A percentile compares a stretch with the other conserved stretches of the same genome.
These are phyloP conservation scores for Ogataea salicorniae DNA, from an alignment of 805 yeast genomes.

Conservation along the genomic window DNA sequence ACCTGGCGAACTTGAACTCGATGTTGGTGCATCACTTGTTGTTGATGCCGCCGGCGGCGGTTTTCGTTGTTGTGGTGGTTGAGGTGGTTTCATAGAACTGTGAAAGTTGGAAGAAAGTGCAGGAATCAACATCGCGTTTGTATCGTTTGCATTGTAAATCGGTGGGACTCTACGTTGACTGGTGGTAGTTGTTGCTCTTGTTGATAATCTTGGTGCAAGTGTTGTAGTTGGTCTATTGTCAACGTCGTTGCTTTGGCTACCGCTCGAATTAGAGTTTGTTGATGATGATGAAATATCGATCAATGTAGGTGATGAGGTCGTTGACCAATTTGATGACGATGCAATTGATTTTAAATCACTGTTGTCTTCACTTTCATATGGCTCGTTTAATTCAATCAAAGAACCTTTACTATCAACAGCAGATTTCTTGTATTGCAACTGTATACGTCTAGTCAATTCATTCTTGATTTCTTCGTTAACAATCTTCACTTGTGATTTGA, in stretches of 20 bases:
- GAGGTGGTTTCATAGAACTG: conserved; percentile 5
- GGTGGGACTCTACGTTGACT: conserved; percentile 20
- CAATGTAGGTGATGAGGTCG: conserved; percentile 20
- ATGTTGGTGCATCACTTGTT: neutral
- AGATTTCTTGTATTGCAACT: conserved; percentile 46
- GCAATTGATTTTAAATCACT: conserved; percentile 3
- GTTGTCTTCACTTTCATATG: conserved; percentile 10
- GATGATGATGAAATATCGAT: conserved; percentile 18
- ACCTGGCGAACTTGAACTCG: neutral
- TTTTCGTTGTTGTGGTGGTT: conserved; percentile 1
- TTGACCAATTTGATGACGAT: conserved; percentile 17
- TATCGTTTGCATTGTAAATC: conserved; percentile 15
- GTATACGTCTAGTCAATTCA: conserved; percentile 51
- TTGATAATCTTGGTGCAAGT: conserved; percentile 11
- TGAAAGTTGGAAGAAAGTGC: conserved; percentile 18
- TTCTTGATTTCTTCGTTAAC: conserved; percentile 61
- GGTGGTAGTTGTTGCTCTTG: neutral
- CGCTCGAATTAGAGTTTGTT: conserved; percentile 4
- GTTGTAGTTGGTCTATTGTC: conserved; percentile 1
- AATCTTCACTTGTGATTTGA: conserved; percentile 57
- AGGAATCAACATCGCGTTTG: conserved; percentile 19
- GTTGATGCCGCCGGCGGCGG: neutral
- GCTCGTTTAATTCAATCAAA: conserved; percentile 29
- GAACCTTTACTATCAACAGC: conserved; percentile 13
- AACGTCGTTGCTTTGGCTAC: conserved; percentile 2